phyloP scores from a whole-genome alignment of 345 rosid genomes.

The Eucalyptus erythrocorys region DNA sequence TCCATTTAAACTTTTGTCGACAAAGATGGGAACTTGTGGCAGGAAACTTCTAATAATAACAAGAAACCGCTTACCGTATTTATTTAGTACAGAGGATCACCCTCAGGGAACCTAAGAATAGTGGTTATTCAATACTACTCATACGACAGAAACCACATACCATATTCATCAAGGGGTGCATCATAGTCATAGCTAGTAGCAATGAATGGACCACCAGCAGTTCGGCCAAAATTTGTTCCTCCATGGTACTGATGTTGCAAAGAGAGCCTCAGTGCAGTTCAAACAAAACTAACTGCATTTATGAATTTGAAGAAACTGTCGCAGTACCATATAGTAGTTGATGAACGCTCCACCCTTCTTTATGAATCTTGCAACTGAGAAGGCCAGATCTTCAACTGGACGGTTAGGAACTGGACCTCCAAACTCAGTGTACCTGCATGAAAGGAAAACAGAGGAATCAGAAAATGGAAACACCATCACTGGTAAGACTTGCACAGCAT shows the following conservation, averaged over 20 bases:
- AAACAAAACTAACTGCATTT: background rate
- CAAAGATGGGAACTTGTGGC: background rate
- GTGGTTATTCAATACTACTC: background rate
- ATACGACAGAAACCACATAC: slow-evolving; percentile 21
- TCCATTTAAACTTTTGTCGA: background rate
- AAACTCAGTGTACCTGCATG: slow-evolving; percentile 80
- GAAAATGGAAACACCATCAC: background rate
- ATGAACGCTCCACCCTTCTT: slow-evolving; percentile 95
- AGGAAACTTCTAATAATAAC: background rate
- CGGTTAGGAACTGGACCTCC: slow-evolving; percentile 93
- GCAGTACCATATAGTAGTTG: slow-evolving; percentile 86
- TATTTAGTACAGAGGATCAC: background rate
- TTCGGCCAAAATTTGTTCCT: slow-evolving; percentile 97
- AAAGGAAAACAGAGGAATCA: background rate
- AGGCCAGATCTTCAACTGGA: slow-evolving; percentile 96
- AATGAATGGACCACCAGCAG: slow-evolving; percentile 99
- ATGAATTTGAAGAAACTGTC: background rate
- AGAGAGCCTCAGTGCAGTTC: background rate
- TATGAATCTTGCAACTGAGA: slow-evolving; percentile 90
- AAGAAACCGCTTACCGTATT: background rate
- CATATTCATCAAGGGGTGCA: slow-evolving; percentile 96
- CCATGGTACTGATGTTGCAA: slow-evolving; percentile 75
- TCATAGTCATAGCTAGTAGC: slow-evolving; percentile 97
- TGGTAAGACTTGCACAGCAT: background rate
- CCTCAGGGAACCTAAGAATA: background rate